phyloP scores from a whole-genome alignment of 106 monocot genomes.

The Chionographis japonica region DNA sequence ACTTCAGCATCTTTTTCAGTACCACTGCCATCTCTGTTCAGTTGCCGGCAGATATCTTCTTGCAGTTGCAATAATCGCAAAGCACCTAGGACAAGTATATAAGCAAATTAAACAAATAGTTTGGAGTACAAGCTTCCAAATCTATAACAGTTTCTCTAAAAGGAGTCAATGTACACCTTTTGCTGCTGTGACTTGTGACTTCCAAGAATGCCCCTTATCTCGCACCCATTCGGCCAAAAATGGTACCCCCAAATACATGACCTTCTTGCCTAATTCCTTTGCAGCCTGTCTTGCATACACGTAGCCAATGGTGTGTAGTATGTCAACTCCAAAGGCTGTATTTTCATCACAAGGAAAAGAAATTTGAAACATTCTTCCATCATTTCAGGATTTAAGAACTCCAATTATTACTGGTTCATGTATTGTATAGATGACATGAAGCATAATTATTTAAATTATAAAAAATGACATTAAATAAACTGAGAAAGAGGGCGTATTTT shows the following conservation, averaged over 20 bases:
- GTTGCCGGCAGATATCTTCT: constrained; percentile 62
- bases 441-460: too few relatives aligned
- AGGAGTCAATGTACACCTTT: constrained; percentile 43
- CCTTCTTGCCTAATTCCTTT: constrained; percentile 84
- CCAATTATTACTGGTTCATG: neutral
- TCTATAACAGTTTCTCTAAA: neutral
- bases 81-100: constrained; percentile 41
- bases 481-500: too few relatives aligned
- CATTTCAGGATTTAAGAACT: neutral
- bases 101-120: constrained; percentile 10
- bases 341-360: constrained; percentile 1
- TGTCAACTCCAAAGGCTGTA: constrained; percentile 68
- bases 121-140: neutral
- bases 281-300: constrained; percentile 77
- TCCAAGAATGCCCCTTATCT: constrained; percentile 78
- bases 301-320: constrained; percentile 75
- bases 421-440: too few relatives aligned
- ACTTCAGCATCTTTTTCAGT: constrained; percentile 48
- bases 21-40: constrained; percentile 33
- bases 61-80: constrained; percentile 78
- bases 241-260: constrained; percentile 69
- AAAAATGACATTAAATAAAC: too few relatives aligned
- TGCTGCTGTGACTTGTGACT: constrained; percentile 81
- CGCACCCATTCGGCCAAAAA: constrained; percentile 82
- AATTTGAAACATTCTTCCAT: constrained; percentile 3